phyloP scores from a whole-genome alignment of 1,284 basidiomycete species.

The Gomphus bonarii region DNA sequence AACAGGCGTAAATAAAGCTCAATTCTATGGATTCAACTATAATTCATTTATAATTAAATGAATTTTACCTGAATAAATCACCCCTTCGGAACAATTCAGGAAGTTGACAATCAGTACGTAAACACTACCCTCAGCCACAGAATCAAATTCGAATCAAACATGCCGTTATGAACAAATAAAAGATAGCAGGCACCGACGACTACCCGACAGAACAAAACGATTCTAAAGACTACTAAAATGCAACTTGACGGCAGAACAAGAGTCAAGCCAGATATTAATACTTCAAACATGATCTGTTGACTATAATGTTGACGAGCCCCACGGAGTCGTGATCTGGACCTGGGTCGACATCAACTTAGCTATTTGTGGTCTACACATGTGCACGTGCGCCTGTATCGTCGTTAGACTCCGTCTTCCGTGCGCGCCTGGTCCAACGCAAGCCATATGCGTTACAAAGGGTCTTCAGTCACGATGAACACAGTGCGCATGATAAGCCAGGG shows the following conservation, averaged over 20 bases:
- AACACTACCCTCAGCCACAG: too few relatives aligned
- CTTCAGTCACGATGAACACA: conserved; percentile 30
- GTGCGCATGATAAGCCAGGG: conserved; percentile 13
- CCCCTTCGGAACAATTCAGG: too few relatives aligned
- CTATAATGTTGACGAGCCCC: background rate
- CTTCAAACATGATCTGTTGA: background rate
- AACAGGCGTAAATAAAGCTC: too few relatives aligned
- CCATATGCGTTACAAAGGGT: conserved; percentile 85
- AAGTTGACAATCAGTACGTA: background rate
- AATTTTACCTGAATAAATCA: too few relatives aligned
- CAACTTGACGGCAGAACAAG: background rate
- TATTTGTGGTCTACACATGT: background rate
- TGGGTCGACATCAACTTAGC: background rate
- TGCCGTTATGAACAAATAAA: background rate
- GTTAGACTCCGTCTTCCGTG: conserved; percentile 30
- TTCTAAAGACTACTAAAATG: background rate
- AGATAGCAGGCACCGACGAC: background rate
- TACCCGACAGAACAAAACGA: background rate
- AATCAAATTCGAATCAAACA: background rate
- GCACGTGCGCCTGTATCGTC: background rate
- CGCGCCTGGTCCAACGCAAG: conserved; percentile 71
- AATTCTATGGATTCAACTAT: too few relatives aligned
- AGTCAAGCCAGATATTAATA: background rate
- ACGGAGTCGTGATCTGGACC: background rate
- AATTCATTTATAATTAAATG: too few relatives aligned